Evolutionary conservation across 768 basidiomycete genomes (phyloP).

Genomic region (Serpula lacrymans): DNA sequence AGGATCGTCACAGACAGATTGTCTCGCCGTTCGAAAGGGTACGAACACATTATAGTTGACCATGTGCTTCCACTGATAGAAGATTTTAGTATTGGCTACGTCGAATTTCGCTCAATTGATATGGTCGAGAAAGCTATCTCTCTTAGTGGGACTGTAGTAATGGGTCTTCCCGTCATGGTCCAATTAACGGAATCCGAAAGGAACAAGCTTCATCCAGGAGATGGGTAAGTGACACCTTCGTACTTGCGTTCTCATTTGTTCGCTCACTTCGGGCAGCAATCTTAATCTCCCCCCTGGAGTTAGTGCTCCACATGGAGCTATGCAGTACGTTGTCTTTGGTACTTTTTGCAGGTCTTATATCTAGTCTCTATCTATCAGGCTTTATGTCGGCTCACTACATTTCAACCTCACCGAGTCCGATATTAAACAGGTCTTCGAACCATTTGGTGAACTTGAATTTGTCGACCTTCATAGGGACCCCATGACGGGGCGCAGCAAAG

Average conservation of each 20-base stretch:
- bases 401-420: slow-evolving; percentile 97
- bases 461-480: slow-evolving; percentile 97
- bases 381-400: slow-evolving; percentile 96
- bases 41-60: slow-evolving; percentile 27
- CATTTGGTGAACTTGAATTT: slow-evolving; percentile 97
- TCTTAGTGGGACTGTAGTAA: slow-evolving; percentile 92
- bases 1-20: slow-evolving; percentile 94
- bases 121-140: slow-evolving; percentile 87
- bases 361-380: slow-evolving; percentile 40
- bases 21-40: slow-evolving; percentile 98
- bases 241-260: slow-evolving; percentile 8
- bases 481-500: slow-evolving; percentile 93
- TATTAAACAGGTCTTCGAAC: slow-evolving; percentile 98
- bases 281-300: slow-evolving; percentile 84
- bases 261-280: slow-evolving; percentile 43
- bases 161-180: slow-evolving; percentile 97
- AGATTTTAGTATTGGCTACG: slow-evolving; percentile 91
- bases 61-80: slow-evolving; percentile 8
- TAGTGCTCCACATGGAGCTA: slow-evolving; percentile 73
- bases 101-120: slow-evolving; percentile 91
- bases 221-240: slow-evolving; percentile 54
- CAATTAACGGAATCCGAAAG: slow-evolving; percentile 97
- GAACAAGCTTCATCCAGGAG: slow-evolving; percentile 84
- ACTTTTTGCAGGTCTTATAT: slow-evolving; percentile 13
- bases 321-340: slow-evolving; percentile 60